These are phyloP conservation scores for Haplosporangium gracile DNA, from an alignment of 192 early-diverging fungal species.

Conservation along the genomic window DNA sequence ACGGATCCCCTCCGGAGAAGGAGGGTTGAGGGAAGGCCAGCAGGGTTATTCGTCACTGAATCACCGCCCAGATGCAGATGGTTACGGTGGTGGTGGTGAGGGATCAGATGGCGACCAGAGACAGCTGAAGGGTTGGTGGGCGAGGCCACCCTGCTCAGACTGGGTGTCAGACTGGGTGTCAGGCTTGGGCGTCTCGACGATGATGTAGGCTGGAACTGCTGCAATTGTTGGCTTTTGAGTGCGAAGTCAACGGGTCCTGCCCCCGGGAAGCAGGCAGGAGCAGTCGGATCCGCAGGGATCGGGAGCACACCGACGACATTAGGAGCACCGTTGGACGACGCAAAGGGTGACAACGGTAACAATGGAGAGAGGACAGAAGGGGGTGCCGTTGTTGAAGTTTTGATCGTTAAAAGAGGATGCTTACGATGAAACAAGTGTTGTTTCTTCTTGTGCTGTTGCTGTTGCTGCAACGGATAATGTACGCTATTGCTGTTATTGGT, in stretches of 20 bases:
- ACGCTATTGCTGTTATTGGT: background rate
- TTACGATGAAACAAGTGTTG: constrained; percentile 10
- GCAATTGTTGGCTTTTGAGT: constrained; percentile 27
- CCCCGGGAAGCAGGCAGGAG: constrained; percentile 45
- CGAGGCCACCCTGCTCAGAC: background rate
- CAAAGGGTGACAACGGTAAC: background rate
- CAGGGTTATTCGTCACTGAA: background rate
- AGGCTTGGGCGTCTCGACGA: background rate
- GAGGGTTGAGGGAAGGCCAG: background rate
- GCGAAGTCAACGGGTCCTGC: constrained; percentile 27
- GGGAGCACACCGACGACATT: background rate
- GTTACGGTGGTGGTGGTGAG: constrained; percentile 24
- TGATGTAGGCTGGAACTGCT: constrained; percentile 27
- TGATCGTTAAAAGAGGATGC: constrained; percentile 2
- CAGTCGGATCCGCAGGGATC: background rate
- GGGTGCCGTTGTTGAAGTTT: constrained; percentile 1
- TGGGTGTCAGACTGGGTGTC: background rate
- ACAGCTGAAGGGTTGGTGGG: background rate
- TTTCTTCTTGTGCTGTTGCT: background rate
- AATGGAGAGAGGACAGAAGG: background rate
- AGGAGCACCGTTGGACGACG: background rate
- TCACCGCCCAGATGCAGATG: background rate
- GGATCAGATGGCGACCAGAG: constrained; percentile 26
- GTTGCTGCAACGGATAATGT: background rate
- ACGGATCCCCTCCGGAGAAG: background rate